phyloP scores from a whole-genome alignment of 1,139 yeast genomes.

The Diutina ranongensis region DNA sequence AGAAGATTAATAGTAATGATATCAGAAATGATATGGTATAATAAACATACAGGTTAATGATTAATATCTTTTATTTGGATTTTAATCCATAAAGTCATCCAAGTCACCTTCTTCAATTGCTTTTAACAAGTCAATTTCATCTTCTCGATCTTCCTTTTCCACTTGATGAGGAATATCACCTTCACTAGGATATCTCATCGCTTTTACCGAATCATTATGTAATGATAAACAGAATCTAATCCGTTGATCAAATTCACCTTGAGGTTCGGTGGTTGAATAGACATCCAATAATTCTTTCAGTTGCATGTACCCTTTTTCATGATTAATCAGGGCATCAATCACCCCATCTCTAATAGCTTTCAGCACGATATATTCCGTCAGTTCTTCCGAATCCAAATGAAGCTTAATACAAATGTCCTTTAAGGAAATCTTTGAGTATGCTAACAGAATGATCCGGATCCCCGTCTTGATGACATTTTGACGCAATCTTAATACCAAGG shows the following conservation, averaged over 20 bases:
- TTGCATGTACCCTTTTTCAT: slow-evolving; percentile 85
- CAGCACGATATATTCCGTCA: slow-evolving; percentile 93
- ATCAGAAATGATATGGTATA: too few species aligned
- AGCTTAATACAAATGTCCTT: slow-evolving; percentile 85
- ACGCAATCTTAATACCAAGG: slow-evolving; percentile 78
- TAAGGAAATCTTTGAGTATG: slow-evolving; percentile 84
- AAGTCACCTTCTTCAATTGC: slow-evolving; percentile 41
- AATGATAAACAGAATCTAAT: slow-evolving; percentile 83
- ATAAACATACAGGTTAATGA: too few species aligned
- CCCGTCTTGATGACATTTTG: slow-evolving; percentile 98
- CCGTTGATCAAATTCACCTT: slow-evolving; percentile 82
- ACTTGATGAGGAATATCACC: slow-evolving; percentile 17
- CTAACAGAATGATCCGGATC: slow-evolving; percentile 81
- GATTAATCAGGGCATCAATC: slow-evolving; percentile 89
- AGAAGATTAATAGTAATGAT: background rate
- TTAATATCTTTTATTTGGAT: background rate
- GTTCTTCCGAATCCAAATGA: slow-evolving; percentile 86
- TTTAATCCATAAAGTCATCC: slow-evolving; percentile 18
- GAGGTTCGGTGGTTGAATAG: slow-evolving; percentile 83
- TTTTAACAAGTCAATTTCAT: slow-evolving; percentile 33
- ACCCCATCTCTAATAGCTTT: slow-evolving; percentile 97
- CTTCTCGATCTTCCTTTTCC: slow-evolving; percentile 27
- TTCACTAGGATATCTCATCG: slow-evolving; percentile 80
- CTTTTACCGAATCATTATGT: slow-evolving; percentile 87
- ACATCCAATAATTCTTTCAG: slow-evolving; percentile 78